These are phyloP conservation scores for Ramaria sp. DNA, from an alignment of 768 basidiomycete genomes.

Conservation along the genomic window DNA sequence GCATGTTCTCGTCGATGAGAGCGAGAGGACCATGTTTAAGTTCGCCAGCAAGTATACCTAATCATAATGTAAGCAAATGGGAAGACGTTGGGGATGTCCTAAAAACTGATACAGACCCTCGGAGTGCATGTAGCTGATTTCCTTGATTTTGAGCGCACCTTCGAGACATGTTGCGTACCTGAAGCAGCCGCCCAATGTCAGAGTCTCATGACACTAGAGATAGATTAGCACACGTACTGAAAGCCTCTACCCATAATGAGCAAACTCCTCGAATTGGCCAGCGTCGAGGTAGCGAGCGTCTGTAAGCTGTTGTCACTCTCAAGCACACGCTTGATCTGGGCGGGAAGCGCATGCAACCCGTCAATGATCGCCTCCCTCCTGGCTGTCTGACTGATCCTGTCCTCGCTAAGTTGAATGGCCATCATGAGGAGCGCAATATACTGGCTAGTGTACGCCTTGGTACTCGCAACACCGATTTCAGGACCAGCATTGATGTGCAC, in stretches of 20 bases:
- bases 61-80: slow-evolving; percentile 46
- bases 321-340: slow-evolving; percentile 80
- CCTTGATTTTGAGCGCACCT: slow-evolving; percentile 98
- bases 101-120: slow-evolving; percentile 23
- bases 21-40: slow-evolving; percentile 98
- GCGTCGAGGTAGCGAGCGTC: slow-evolving; percentile 70
- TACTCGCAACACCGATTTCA: slow-evolving; percentile 98
- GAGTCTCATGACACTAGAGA: neutral
- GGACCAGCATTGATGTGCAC: slow-evolving; percentile 99
- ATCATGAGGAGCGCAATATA: slow-evolving; percentile 98
- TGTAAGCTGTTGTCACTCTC: slow-evolving; percentile 67
- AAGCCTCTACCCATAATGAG: slow-evolving; percentile 97
- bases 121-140: slow-evolving; percentile 72
- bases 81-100: slow-evolving; percentile 3
- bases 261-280: slow-evolving; percentile 71
- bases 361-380: slow-evolving; percentile 91
- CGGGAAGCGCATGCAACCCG: slow-evolving; percentile 83
- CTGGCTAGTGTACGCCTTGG: slow-evolving; percentile 99
- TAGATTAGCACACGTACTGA: slow-evolving; percentile 46
- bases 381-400: slow-evolving; percentile 85
- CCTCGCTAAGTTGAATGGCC: slow-evolving; percentile 96
- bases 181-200: neutral
- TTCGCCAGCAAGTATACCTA: slow-evolving; percentile 95
- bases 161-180: slow-evolving; percentile 95
- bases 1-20: slow-evolving; percentile 96